Conservation (phyloP, 1,139 yeast genomes). For the Kurtzmaniella quercitrusa region DNA sequence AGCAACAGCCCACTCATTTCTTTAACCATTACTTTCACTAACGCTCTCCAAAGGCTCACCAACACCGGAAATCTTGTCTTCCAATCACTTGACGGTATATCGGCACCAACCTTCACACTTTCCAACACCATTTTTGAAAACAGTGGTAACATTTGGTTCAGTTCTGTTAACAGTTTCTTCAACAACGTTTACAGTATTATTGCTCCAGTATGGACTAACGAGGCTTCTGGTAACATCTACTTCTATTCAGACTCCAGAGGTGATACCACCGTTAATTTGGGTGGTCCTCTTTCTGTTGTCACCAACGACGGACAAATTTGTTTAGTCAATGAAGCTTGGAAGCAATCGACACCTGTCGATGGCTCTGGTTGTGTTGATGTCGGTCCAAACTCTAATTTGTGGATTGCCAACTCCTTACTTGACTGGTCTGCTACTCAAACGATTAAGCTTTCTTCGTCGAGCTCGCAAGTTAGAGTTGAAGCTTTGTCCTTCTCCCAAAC, state of each 20-base stretch:
- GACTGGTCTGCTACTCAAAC: conserved; percentile 12
- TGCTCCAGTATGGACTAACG: conserved; percentile 15
- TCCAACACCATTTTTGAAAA: conserved; percentile 9
- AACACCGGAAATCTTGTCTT: conserved; percentile 6
- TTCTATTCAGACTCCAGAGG: conserved; percentile 13
- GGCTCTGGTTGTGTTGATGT: conserved; percentile 21
- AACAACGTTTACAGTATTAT: conserved; percentile 14
- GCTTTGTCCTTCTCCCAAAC: conserved; percentile 14
- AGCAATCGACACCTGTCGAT: conserved; percentile 13
- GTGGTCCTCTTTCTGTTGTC: conserved; percentile 10
- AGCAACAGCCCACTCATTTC: conserved; percentile 6
- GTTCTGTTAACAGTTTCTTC: conserved; percentile 4
- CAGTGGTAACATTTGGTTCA: conserved; percentile 10
- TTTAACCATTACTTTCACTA: conserved; percentile 2
- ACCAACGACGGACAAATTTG: conserved; percentile 19
- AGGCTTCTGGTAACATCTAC: conserved; percentile 12
- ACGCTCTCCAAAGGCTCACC: background rate
- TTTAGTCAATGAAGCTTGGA: conserved; percentile 15
- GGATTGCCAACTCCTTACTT: conserved; percentile 13
- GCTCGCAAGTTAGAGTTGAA: conserved; percentile 15
- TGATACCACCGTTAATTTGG: conserved; percentile 14
- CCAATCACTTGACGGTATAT: conserved; percentile 3
- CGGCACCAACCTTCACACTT: conserved; percentile 4
- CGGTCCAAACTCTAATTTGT: conserved; percentile 13
- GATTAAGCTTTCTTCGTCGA: conserved; percentile 13